phyloP scores from a whole-genome alignment of 2,329 filamentous ascomycete genomes.

The Penicillium sumatraense region DNA sequence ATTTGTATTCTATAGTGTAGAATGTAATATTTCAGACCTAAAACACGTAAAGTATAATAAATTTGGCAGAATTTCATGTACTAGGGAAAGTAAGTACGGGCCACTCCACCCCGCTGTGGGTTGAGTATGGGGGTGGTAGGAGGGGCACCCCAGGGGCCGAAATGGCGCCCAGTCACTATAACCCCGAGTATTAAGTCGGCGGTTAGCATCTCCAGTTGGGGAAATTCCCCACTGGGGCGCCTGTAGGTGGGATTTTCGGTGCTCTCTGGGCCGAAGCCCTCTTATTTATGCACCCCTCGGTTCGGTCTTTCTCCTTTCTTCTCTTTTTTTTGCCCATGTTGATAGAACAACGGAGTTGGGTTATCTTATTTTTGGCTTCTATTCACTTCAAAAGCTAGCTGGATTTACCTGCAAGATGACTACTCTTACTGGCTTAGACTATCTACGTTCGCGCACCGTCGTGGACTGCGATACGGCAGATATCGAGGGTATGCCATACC shows the following conservation, averaged over 20 bases:
- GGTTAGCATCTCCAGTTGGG: not conserved
- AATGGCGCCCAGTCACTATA: not conserved
- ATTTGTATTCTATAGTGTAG: too few species aligned
- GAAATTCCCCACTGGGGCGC: not conserved
- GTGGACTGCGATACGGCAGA: constrained; percentile 61
- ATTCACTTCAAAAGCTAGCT: not conserved
- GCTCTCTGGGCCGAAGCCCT: not conserved
- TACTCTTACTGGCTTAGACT: constrained; percentile 40
- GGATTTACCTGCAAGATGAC: constrained; percentile 20
- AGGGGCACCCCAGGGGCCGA: not conserved
- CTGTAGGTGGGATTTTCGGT: not conserved
- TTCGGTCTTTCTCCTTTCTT: not conserved
- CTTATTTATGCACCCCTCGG: not conserved
- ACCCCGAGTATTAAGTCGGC: not conserved
- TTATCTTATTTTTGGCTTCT: too few species aligned
- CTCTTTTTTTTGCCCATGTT: not conserved
- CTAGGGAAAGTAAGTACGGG: too few species aligned
- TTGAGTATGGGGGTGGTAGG: not conserved
- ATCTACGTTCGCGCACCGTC: constrained; percentile 48
- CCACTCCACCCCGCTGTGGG: not conserved
- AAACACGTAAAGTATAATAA: too few species aligned
- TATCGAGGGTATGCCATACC: constrained; percentile 47
- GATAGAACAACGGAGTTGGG: too few species aligned
- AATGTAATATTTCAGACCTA: too few species aligned
- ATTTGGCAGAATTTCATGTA: too few species aligned